A percentile compares a stretch with the other conserved stretches of the same genome.
Conservation (phyloP, 169 alveolate species). For the Toxoplasma gondii region DNA sequence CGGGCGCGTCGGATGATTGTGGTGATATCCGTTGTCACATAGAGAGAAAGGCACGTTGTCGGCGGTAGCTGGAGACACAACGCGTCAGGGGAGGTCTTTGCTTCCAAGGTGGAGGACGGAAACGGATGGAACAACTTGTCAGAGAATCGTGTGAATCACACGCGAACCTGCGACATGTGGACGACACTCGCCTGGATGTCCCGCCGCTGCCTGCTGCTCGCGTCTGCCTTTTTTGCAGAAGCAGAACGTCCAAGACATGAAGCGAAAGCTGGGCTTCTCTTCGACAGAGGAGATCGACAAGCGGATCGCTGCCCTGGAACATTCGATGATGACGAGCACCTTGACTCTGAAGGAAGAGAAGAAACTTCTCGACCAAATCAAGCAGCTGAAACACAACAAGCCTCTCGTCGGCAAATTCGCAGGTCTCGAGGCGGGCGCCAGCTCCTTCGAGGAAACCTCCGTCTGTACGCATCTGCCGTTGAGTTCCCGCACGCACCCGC, state of each 20-base stretch:
- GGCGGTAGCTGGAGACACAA: too few species aligned
- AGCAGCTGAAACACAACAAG: conserved; percentile 56
- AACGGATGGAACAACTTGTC: too few species aligned
- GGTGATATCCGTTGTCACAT: too few species aligned
- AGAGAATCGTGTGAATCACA: too few species aligned
- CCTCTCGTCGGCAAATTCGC: conserved; percentile 58
- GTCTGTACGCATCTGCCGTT: conserved; percentile 33
- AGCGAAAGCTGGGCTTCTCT: conserved; percentile 61
- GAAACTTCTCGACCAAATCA: conserved; percentile 60
- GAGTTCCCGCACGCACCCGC: not conserved
- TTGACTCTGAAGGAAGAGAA: conserved; percentile 65
- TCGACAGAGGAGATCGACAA: conserved; percentile 57
- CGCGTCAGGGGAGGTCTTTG: too few species aligned
- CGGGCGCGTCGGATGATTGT: too few species aligned
- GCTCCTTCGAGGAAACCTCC: conserved; percentile 61
- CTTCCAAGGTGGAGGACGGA: too few species aligned
- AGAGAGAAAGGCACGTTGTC: too few species aligned
- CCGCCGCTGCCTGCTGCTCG: too few species aligned
- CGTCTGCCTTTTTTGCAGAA: conserved; percentile 9
- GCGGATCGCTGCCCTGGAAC: conserved; percentile 54
- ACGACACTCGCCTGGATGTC: not conserved
- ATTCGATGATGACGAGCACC: conserved; percentile 60
- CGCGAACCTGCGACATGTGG: too few species aligned
- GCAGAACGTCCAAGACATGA: conserved; percentile 57
- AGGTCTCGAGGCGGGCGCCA: conserved; percentile 51